These are phyloP conservation scores for Angomonas desouzai DNA, from an alignment of 208 protist genomes.

Conservation along the genomic window DNA sequence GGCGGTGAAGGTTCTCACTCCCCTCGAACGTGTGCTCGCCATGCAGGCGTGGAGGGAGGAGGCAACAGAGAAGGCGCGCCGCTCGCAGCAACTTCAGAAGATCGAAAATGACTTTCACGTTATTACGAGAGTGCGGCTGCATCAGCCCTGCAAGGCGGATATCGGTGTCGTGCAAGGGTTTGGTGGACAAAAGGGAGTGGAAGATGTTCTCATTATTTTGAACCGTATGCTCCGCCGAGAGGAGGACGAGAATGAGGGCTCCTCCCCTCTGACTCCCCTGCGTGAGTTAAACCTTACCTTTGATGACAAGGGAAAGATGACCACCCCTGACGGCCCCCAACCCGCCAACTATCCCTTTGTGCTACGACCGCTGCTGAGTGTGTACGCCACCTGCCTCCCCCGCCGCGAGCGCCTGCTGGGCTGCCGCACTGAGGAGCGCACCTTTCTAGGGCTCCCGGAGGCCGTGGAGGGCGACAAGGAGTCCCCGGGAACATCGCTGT, in stretches of 20 bases:
- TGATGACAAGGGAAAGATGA: background rate
- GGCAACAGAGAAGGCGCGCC: constrained; percentile 27
- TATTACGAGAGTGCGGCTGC: constrained; percentile 71
- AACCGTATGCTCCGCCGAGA: constrained; percentile 16
- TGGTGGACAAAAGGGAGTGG: constrained; percentile 42
- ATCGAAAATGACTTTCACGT: constrained; percentile 54
- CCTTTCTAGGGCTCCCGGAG: background rate
- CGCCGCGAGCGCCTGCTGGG: constrained; percentile 60
- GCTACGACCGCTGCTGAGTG: constrained; percentile 66
- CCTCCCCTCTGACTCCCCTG: background rate
- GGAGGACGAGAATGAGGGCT: background rate
- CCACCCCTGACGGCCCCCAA: background rate
- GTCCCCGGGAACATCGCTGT: background rate
- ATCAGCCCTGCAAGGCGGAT: constrained; percentile 17
- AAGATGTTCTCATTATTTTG: constrained; percentile 50
- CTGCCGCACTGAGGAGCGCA: constrained; percentile 16
- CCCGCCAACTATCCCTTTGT: constrained; percentile 41
- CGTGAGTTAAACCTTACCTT: background rate
- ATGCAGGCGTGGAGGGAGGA: constrained; percentile 57
- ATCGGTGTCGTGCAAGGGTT: constrained; percentile 31
- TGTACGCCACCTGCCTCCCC: constrained; percentile 72
- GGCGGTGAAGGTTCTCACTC: background rate
- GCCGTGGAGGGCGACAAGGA: background rate
- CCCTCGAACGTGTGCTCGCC: constrained; percentile 46
- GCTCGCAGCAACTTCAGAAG: constrained; percentile 40